Evolutionary conservation across 2,329 filamentous ascomycete species (phyloP), one percentile per base, ranked within the genome.

Genomic region (Fusarium longipes): DNA sequence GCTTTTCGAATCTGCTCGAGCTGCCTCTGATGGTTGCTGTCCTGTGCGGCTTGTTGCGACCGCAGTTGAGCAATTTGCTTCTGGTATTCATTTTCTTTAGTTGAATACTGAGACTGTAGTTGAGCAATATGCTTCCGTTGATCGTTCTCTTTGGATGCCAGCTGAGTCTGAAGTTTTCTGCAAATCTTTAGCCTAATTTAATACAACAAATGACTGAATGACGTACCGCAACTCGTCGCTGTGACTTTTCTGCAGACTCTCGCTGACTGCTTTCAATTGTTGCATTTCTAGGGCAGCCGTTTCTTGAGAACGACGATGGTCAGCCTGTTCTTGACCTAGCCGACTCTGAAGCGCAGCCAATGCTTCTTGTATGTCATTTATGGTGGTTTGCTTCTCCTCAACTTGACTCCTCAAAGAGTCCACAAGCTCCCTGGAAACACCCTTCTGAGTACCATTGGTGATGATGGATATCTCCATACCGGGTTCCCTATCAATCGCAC

Each of bases 381-480:
- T 72, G 2, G 79, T 76, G 30, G 78, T 78, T 22, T 88, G 89
- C 65, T 90, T 93, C 61, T 95, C 90, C 61, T 91, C 89, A 1
- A 97, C 78, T 75, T 97, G 91, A 6, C 84, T 84, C 48, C 93
- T 89, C 30, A 99, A 82, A 2, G 91, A 90, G 76, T 99, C 96
- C 5, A 99, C 92, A 35, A 98, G 82, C 73, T 98, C 93, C 38
- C 95, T 87, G n/a, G 96, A 97, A 35, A 99, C 91, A 6, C 95
- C 95, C 73, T 95, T 94, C 70, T 96, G 90, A 12, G 94, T 82
- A 0, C 92, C 92, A 74, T 94, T 93, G 40, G 89, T 85, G 57
- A 93, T 84, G 12, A 96, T 87, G 0, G 93, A 91, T 25, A 96
- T 89, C 76, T 99, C 96, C 63, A 96, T 83, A 2, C 90, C 93